Evolutionary conservation across 371 early-diverging fungal species (phyloP).

Genomic region (Circinella minor): DNA sequence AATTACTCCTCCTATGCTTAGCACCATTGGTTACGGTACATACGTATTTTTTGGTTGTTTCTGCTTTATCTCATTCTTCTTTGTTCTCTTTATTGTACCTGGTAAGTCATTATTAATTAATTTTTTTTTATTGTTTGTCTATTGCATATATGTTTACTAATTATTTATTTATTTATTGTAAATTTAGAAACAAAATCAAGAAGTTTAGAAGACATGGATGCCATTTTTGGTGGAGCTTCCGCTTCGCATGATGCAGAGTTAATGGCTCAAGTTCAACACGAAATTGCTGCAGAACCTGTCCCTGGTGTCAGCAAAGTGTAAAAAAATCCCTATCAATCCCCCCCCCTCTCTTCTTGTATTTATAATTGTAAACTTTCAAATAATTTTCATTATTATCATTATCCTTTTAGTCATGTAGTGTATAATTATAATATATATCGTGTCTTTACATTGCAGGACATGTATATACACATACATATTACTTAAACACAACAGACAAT

Average conservation of each 20-base stretch:
- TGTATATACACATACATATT: too few relatives aligned
- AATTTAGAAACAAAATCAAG: conserved; percentile 16
- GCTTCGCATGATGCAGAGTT: conserved; percentile 26
- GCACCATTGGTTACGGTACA: conserved; percentile 30
- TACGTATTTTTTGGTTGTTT: conserved; percentile 52
- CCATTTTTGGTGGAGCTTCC: conserved; percentile 35
- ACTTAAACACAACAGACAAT: too few relatives aligned
- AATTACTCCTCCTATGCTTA: conserved; percentile 26
- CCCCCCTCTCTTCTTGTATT: too few relatives aligned
- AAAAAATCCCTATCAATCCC: not conserved
- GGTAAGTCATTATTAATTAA: not conserved
- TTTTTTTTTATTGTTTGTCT: not conserved
- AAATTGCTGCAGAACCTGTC: conserved; percentile 9
- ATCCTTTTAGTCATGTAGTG: too few relatives aligned
- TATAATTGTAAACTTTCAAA: too few relatives aligned
- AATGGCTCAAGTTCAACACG: conserved; percentile 19
- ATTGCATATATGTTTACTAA: not conserved
- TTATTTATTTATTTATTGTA: conserved; percentile 35
- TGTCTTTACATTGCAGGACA: too few relatives aligned
- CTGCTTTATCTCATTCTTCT: conserved; percentile 30
- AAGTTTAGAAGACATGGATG: conserved; percentile 44
- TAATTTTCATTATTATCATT: too few relatives aligned
- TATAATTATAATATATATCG: too few relatives aligned
- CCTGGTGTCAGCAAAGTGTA: conserved; percentile 15
- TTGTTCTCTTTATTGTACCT: conserved; percentile 25